Base-by-base conservation (phyloP, 2,329 filamentous ascomycete species). In the Phoma sp. region DNA sequence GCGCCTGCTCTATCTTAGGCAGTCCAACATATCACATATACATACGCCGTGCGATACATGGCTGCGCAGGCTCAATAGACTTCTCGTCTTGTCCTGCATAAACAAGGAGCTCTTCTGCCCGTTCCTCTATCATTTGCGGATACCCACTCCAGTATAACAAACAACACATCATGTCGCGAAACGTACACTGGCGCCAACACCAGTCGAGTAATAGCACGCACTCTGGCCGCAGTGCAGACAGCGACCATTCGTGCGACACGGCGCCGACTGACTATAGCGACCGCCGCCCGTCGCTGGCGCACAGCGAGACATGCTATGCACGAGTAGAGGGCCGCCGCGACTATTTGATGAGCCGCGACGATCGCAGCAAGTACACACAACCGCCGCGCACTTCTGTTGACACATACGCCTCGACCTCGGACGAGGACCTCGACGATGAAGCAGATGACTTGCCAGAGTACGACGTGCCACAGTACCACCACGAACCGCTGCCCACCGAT, bases 361-460 rank as follows among this genome's bases (percentile, higher is more conserved):
- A 59, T 48, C 36, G 37, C 48, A 53, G 57, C 30, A 52, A 47
- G 41, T 61, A 65, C 56, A 55, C 54, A 22, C 58, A 46, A 18
- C 62, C 60, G 30, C 61, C 70, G 42, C 80, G 83, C 40, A 81
- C 84, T 24, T 95, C 91, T 0, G 82, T 86, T 62, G 88, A 91
- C 57, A 96, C 92, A 1, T 96, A 93, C 73, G 86, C 87, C 65
- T 96, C 92, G 4, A 89, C 83, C 29, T 90, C 88, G 3, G 80
- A 84, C 38, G 81, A 86, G 38, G 85, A 87, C n/a, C 68, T 81
- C 14, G 75, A 75, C 8, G 73, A 77, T 44, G 76, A 77, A 14
- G 61, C 75, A 13, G 77, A 81, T 47, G 73, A 80, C 48, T 58
- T 70, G 38, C 76, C 81, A 22, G 79, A 75, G 45, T 85, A 83